Base-by-base conservation (phyloP, 1,284 basidiomycete genomes). In the Cryptococcus hybrid region DNA sequence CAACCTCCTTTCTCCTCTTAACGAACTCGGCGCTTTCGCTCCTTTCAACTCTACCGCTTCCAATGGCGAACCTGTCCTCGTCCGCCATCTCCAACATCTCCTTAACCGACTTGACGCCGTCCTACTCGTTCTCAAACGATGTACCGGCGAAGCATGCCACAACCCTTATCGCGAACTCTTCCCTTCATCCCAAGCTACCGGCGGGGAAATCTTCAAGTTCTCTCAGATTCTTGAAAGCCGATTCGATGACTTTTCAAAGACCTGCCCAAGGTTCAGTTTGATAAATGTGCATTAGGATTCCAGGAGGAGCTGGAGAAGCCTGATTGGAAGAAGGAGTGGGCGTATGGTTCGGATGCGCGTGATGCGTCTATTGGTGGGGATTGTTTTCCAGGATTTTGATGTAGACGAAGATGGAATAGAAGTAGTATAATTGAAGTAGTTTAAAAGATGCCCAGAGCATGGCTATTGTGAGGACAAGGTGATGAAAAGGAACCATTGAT, bases 41-140 rank as follows among this genome's bases (percentile, higher is more conserved):
- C 50, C 61, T 0, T 60, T 63, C 47, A 50, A 62, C 38, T 15
- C 9, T 24, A 1, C 11, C 39, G 2, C 7, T 34, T 62, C 13
- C 13, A 51, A 3, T 15, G 47, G 24, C 15, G 6, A 12, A 37
- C 30, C 48, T 7, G 18, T 40, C 36, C 4, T 39, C 36, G 8
- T 15, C 15, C 42, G 3, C 7, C 15, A 51, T 15, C 45, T 56
- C 7, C 56, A 61, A 46, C 53, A 52, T 7, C 54, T 67, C 0
- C 57, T 62, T 2, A 18, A 64, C 48, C 67, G 74, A 5, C 60
- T 74, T 18, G 74, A 75, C 48, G 74, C 66, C 0, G 58, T 75
- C 46, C 52, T 67, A 7, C 65, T 75, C n/a, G 68, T 70, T 3
- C 65, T 75, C 39, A 74, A 74, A 61, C 66, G 60, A 1, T 75